Evolutionary conservation across 2,329 filamentous ascomycete genomes (phyloP).

Genomic region (Diaporthe ilicicola): DNA sequence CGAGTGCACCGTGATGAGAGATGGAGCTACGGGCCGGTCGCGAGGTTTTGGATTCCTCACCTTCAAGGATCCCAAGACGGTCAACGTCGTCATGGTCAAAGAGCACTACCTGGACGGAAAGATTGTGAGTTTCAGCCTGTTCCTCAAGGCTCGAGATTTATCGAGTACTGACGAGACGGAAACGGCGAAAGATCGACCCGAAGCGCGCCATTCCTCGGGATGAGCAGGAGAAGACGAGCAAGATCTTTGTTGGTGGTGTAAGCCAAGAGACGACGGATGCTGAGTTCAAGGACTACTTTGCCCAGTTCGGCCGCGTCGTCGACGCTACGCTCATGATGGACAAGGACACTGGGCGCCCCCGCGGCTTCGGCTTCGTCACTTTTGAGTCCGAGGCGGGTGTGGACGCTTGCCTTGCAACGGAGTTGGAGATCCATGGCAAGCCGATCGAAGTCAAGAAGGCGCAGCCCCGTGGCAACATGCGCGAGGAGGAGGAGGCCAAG

Average conservation of each 20-base stretch:
- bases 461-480: conserved; percentile 91
- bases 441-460: conserved; percentile 98
- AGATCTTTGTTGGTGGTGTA: conserved; percentile 98
- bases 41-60: conserved; percentile 97
- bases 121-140: conserved; percentile 72
- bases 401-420: conserved; percentile 84
- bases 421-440: conserved; percentile 93
- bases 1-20: conserved; percentile 99
- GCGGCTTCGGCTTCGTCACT: conserved; percentile 97
- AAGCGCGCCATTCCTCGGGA: conserved; percentile 97
- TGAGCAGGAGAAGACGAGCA: conserved; percentile 97
- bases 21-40: conserved; percentile 91
- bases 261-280: conserved; percentile 96
- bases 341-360: conserved; percentile 96
- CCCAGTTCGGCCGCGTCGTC: conserved; percentile 93
- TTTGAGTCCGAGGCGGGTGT: conserved; percentile 97
- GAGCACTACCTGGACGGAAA: conserved; percentile 98
- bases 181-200: conserved; percentile 80
- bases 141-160: background rate
- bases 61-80: conserved; percentile 96
- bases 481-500: conserved; percentile 84
- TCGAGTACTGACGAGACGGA: conserved; percentile 15
- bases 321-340: conserved; percentile 99
- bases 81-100: conserved; percentile 99
- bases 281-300: conserved; percentile 97